Evolutionary conservation across 108 stramenopile genomes (phyloP), one percentile per base, ranked within the genome.

Genomic region (Nitzschia putrida): DNA sequence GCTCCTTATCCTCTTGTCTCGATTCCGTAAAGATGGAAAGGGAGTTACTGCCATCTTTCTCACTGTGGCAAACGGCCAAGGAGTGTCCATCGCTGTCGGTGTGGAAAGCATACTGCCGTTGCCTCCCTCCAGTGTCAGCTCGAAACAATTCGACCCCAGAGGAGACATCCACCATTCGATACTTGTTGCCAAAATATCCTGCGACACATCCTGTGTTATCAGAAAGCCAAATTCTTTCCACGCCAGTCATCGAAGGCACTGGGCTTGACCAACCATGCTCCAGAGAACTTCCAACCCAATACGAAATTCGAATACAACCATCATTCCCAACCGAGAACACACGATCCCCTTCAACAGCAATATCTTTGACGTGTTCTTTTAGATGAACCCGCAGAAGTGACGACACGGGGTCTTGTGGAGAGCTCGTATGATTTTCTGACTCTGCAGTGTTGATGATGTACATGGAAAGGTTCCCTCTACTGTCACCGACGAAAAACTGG

Each of bases 241-340:
- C 51, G 16, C 74, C 74, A 21, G 57, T 69, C 61, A 76, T 53
- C 13, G 68, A 68, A 8, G 60, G 24, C 11, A 65, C 61, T 39
- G 74, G 60, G 20, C 51, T 61, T 11, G 66, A 68, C 59, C 67
- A 69, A 22, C 74, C 74, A n/a, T 53, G 61, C 55, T 38, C 29
- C 23, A 78, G 50, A 14, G 72, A 25, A 23, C 49, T 45, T 44
- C 53, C 52, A 25, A 55, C 29, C 44, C 25, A 37, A 22, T 70
- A 77, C 61, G 64, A 61, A 53, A 85, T 64, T 20, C 74, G 72
- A 13, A 92, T 54, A 52, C 80, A 89, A 23, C 88, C 91, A 74
- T 92, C 88, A 68, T 92, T 89, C 42, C 91, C 91, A 10, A 76
- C 83, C 13, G 88, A 88, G 24, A 88, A 6, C 20, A 92, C 53